These are phyloP conservation scores for Trichoderma koningii DNA, from an alignment of 2,329 filamentous ascomycete genomes.

Conservation along the genomic window DNA sequence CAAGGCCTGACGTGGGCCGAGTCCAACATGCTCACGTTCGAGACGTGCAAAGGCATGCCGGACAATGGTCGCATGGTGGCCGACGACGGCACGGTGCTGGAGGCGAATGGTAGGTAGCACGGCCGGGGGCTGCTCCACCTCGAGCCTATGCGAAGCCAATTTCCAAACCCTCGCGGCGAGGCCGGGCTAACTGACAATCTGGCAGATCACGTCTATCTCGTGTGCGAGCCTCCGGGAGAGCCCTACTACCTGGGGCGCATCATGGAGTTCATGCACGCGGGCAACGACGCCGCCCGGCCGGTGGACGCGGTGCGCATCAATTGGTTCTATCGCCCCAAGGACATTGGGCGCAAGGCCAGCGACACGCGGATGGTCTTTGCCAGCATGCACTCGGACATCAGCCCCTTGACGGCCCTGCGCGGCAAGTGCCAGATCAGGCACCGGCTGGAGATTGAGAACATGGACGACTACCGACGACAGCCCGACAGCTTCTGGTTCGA, in stretches of 20 bases:
- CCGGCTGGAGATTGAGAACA: conserved; percentile 77
- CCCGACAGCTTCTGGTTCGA: conserved; percentile 96
- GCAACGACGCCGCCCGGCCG: conserved; percentile 70
- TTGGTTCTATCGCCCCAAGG: conserved; percentile 97
- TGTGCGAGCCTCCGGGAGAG: conserved; percentile 96
- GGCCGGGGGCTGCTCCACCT: conserved; percentile 25
- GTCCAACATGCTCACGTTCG: conserved; percentile 88
- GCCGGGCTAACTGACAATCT: conserved; percentile 38
- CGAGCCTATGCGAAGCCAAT: conserved; percentile 26
- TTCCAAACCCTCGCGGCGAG: conserved; percentile 23
- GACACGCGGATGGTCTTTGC: conserved; percentile 91
- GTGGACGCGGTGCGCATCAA: conserved; percentile 91
- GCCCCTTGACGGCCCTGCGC: conserved; percentile 85
- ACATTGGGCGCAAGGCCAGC: conserved; percentile 88
- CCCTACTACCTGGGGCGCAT: conserved; percentile 97
- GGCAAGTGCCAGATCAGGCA: conserved; percentile 92
- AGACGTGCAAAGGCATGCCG: conserved; percentile 66
- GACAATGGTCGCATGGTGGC: conserved; percentile 79
- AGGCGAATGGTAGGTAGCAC: conserved; percentile 85
- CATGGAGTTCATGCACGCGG: conserved; percentile 92
- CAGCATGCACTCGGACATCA: conserved; percentile 98
- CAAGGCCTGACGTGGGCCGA: conserved; percentile 53
- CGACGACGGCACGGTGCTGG: conserved; percentile 84
- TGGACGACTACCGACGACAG: conserved; percentile 81
- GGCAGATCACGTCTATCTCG: conserved; percentile 82